These are phyloP conservation scores for Vitis hybrid DNA, from an alignment of 177 flowering plant genomes.

Conservation along the genomic window DNA sequence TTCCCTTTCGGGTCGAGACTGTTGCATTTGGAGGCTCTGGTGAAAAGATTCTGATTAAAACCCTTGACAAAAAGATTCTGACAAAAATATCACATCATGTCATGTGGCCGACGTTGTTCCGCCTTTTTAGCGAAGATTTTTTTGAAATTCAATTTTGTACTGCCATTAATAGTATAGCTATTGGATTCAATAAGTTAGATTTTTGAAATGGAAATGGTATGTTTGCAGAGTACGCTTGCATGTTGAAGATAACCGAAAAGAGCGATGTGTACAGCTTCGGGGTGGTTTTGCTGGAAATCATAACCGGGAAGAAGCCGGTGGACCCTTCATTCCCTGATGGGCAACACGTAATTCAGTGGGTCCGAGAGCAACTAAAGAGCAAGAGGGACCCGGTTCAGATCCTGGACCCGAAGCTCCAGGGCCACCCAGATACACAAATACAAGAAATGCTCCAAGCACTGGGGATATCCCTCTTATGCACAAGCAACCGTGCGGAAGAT, in stretches of 20 bases:
- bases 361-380: slow-evolving; percentile 63
- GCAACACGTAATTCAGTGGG: slow-evolving; percentile 84
- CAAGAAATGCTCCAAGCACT: slow-evolving; percentile 93
- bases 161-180: no score
- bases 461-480: slow-evolving; percentile 82
- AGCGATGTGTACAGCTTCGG: slow-evolving; percentile 91
- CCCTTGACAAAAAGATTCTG: no score
- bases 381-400: slow-evolving; percentile 69
- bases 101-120: no score
- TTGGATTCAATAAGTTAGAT: no score
- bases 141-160: no score
- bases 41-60: no score
- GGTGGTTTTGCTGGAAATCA: slow-evolving; percentile 74
- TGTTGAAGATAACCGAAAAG: slow-evolving; percentile 74
- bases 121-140: no score
- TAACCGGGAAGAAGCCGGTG: slow-evolving; percentile 79
- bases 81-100: no score
- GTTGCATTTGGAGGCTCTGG: no score
- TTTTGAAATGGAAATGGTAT: no score
- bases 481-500: slow-evolving; percentile 73
- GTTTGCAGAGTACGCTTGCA: slow-evolving; percentile 65
- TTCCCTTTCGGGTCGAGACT: no score
- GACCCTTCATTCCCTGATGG: slow-evolving; percentile 80
- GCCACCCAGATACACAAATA: slow-evolving; percentile 65
- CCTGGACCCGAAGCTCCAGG: slow-evolving; percentile 70